phyloP scores from a whole-genome alignment of 2,329 filamentous ascomycete genomes.

The Sarocladium oryzae region DNA sequence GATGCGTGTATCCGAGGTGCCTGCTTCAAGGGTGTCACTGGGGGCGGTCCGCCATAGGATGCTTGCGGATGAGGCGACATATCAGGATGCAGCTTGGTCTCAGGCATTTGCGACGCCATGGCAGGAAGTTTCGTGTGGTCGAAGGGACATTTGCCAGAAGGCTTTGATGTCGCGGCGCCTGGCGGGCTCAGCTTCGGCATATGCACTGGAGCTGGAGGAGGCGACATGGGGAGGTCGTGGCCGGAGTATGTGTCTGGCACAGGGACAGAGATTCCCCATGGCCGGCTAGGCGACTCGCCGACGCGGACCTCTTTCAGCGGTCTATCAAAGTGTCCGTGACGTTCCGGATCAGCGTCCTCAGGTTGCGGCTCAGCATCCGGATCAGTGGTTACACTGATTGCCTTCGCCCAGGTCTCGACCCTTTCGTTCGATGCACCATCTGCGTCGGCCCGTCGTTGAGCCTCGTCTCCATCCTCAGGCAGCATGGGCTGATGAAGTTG shows the following conservation, averaged over 20 bases:
- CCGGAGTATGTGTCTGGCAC: constrained; percentile 24
- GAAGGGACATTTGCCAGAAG: constrained; percentile 52
- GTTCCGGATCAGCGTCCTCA: constrained; percentile 41
- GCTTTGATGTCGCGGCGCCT: constrained; percentile 18
- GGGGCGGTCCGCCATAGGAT: constrained; percentile 16
- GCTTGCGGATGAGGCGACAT: constrained; percentile 7
- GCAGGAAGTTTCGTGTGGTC: constrained; percentile 40
- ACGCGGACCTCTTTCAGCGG: constrained; percentile 84
- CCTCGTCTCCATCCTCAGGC: constrained; percentile 49
- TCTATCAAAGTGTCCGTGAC: constrained; percentile 73
- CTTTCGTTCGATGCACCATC: constrained; percentile 57
- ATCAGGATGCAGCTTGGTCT: constrained; percentile 14
- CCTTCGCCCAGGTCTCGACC: constrained; percentile 81
- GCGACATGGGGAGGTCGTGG: constrained; percentile 41
- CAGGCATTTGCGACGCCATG: constrained; percentile 21
- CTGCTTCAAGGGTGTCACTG: constrained; percentile 15
- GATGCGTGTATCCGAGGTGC: constrained; percentile 8
- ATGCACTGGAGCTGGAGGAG: constrained; percentile 50
- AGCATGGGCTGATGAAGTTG: constrained; percentile 84
- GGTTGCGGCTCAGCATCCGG: constrained; percentile 29
- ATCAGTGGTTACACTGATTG: constrained; percentile 53
- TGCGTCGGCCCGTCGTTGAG: constrained; percentile 33
- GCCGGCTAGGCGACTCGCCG: constrained; percentile 85
- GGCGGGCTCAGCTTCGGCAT: constrained; percentile 34
- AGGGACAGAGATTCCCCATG: constrained; percentile 87